Percentiles rank a stretch among this genome's conserved stretches.
These are phyloP conservation scores for Suillus discolor DNA, from an alignment of 768 basidiomycete species.

Conservation along the genomic window DNA sequence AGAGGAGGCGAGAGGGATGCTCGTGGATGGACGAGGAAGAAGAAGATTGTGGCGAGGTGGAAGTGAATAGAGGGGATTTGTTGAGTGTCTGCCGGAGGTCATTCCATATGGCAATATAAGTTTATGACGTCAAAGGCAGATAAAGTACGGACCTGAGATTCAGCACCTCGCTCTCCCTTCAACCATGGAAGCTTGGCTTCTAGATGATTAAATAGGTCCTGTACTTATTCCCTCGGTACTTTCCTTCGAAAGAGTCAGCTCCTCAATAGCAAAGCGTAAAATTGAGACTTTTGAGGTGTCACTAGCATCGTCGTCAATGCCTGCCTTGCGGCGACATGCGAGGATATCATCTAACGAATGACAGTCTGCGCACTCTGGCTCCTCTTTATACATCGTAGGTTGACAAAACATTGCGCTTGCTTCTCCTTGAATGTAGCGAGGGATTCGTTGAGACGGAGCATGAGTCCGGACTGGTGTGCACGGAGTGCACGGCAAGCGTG, in stretches of 20 bases:
- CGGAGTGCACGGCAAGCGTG: constrained; percentile 64
- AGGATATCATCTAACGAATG: constrained; percentile 46
- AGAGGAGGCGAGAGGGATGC: constrained; percentile 33
- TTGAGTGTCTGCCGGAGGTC: constrained; percentile 63
- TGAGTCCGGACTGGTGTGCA: constrained; percentile 58
- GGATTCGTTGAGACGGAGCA: constrained; percentile 57
- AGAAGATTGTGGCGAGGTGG: constrained; percentile 23
- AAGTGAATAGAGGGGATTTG: constrained; percentile 52
- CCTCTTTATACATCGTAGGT: constrained; percentile 59
- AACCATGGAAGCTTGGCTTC: constrained; percentile 64
- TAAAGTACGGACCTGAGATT: constrained; percentile 51
- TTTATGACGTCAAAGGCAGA: neutral
- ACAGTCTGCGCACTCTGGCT: constrained; percentile 43
- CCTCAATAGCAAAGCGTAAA: constrained; percentile 63
- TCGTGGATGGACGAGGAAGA: constrained; percentile 13
- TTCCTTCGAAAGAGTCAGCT: constrained; percentile 41
- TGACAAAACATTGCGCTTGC: constrained; percentile 56
- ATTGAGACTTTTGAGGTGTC: constrained; percentile 54
- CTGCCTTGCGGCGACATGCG: constrained; percentile 14
- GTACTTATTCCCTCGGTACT: constrained; percentile 47
- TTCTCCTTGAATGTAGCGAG: constrained; percentile 53
- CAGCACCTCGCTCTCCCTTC: constrained; percentile 47
- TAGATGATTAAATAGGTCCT: constrained; percentile 59
- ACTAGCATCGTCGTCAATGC: constrained; percentile 12
- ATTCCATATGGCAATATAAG: constrained; percentile 32